Percentiles rank a stretch among this genome's conserved stretches.
phyloP scores from a whole-genome alignment of 495 filamentous ascomycete species.

The Neurospora sp. region DNA sequence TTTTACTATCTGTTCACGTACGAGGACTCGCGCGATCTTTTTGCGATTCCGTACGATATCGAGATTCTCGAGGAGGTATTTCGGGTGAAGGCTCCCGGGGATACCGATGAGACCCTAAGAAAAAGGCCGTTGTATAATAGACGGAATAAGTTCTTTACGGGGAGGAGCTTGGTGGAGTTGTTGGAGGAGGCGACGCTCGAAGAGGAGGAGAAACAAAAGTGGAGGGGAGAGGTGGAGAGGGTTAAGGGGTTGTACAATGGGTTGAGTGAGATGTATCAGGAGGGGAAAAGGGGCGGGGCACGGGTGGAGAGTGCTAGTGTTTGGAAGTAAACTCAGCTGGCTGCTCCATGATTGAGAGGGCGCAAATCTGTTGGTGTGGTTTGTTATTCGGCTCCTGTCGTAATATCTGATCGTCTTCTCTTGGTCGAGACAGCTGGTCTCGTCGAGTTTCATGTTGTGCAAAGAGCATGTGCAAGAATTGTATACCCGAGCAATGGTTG shows the following conservation, averaged over 20 bases:
- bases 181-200: conserved; percentile 3
- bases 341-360: neutral
- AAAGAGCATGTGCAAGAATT: no score
- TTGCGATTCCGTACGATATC: conserved; percentile 32
- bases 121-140: conserved; percentile 28
- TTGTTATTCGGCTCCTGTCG: neutral
- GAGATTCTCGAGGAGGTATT: conserved; percentile 34
- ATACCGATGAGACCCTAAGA: conserved; percentile 14
- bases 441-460: no score
- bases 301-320: conserved; percentile 28
- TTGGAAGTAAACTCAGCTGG: conserved; percentile 28
- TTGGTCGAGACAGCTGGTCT: no score
- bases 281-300: conserved; percentile 21
- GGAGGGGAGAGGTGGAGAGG: conserved; percentile 19
- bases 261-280: conserved; percentile 29
- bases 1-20: conserved; percentile 37
- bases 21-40: conserved; percentile 31
- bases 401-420: no score
- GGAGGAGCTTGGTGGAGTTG: conserved; percentile 26
- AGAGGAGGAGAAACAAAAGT: conserved; percentile 11
- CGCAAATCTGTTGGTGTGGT: neutral
- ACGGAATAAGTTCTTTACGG: conserved; percentile 31
- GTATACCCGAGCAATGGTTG: no score
- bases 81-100: conserved; percentile 20
- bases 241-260: conserved; percentile 27